A percentile compares a stretch with the other conserved stretches of the same genome.
phyloP scores from a whole-genome alignment of 2,329 filamentous ascomycete species.

The Boeremia lycopersici region DNA sequence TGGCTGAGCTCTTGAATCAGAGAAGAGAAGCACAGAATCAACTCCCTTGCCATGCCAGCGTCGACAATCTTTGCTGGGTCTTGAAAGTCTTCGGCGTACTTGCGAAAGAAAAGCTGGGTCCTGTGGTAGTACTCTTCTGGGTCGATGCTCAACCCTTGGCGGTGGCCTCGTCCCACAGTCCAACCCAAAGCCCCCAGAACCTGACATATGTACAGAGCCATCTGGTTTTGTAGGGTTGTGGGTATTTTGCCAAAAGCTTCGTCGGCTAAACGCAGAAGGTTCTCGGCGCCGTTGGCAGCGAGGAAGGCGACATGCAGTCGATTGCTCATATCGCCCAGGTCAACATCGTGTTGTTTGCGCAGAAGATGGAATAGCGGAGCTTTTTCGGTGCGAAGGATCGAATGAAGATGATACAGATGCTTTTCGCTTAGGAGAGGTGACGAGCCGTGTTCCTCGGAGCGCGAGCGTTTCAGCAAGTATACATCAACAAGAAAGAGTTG shows the following conservation, averaged over 20 bases:
- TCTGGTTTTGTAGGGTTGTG: conserved; percentile 17
- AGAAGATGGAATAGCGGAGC: conserved; percentile 33
- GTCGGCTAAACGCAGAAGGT: conserved; percentile 32
- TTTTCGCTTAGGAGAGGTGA: conserved; percentile 33
- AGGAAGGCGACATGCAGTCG: conserved; percentile 35
- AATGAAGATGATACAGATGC: conserved; percentile 35
- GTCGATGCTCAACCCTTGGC: conserved; percentile 14
- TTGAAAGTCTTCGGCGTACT: conserved; percentile 37
- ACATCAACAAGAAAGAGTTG: conserved; percentile 36
- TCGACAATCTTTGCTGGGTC: conserved; percentile 36
- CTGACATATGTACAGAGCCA: conserved; percentile 26
- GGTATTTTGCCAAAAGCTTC: conserved; percentile 30
- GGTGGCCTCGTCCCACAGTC: conserved; percentile 22
- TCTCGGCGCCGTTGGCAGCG: conserved; percentile 29
- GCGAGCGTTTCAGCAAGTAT: conserved; percentile 24
- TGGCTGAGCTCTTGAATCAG: conserved; percentile 35
- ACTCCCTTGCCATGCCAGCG: conserved; percentile 31
- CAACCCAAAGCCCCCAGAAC: conserved; percentile 33
- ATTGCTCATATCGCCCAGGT: conserved; percentile 26
- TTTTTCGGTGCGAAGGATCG: conserved; percentile 34
- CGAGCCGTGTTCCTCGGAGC: conserved; percentile 23
- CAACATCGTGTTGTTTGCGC: conserved; percentile 34
- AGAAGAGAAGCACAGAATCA: conserved; percentile 28
- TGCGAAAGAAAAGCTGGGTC: conserved; percentile 34
- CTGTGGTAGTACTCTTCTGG: conserved; percentile 28